phyloP scores from a whole-genome alignment of 2,329 filamentous ascomycete species.

The Alternaria ethzedia region DNA sequence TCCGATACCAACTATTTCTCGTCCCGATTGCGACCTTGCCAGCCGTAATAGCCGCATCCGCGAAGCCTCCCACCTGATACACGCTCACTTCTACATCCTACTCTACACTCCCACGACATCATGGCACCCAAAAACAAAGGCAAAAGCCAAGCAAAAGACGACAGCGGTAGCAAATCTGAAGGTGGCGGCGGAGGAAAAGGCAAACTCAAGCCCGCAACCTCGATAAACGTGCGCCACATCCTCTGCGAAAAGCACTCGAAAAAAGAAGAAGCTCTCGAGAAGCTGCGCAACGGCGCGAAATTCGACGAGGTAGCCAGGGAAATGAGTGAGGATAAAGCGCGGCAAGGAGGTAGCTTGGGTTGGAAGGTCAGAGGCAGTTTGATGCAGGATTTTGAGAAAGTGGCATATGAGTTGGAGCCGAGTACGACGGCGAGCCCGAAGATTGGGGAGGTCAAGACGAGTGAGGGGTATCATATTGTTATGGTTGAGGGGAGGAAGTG shows the following conservation, averaged over 20 bases:
- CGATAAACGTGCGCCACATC: slow-evolving; percentile 76
- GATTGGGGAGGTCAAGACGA: slow-evolving; percentile 74
- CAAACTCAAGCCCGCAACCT: slow-evolving; percentile 67
- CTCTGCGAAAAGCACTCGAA: slow-evolving; percentile 78
- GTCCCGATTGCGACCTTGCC: not conserved
- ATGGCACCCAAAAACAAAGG: slow-evolving; percentile 40
- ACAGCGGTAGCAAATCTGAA: slow-evolving; percentile 17
- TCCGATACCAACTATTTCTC: not conserved
- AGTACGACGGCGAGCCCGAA: slow-evolving; percentile 70
- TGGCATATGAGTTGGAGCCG: slow-evolving; percentile 71
- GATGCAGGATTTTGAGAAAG: slow-evolving; percentile 72
- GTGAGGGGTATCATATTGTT: slow-evolving; percentile 79
- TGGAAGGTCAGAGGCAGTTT: slow-evolving; percentile 75
- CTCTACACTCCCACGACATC: not conserved
- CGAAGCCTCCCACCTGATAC: not conserved
- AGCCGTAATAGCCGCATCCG: not conserved
- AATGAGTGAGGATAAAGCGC: slow-evolving; percentile 79
- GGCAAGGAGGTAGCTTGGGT: slow-evolving; percentile 70
- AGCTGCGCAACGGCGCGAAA: slow-evolving; percentile 69
- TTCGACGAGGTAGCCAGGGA: slow-evolving; percentile 77
- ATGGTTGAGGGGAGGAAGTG: slow-evolving; percentile 73
- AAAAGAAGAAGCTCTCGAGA: slow-evolving; percentile 76
- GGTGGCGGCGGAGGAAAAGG: slow-evolving; percentile 40
- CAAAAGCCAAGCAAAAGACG: slow-evolving; percentile 33
- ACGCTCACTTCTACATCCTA: not conserved